Evolutionary conservation across 768 basidiomycete species (phyloP).

Genomic region (Leccinum disarticulatum): DNA sequence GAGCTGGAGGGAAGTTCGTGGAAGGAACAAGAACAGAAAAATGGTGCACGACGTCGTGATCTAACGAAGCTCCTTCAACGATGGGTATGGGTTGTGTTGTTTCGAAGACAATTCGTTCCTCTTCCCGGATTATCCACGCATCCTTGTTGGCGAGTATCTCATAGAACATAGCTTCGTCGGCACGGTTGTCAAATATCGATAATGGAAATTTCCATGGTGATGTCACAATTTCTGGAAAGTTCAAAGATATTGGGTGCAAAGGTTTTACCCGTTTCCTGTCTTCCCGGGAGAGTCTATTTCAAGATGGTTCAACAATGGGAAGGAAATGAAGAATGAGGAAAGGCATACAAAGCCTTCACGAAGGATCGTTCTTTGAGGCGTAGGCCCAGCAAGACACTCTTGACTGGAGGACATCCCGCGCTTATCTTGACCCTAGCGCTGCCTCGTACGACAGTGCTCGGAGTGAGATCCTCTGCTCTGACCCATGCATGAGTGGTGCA

Average conservation of each 20-base stretch:
- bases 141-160: conserved; percentile 9
- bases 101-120: conserved; percentile 21
- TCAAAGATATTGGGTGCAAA: neutral
- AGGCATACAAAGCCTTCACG: conserved; percentile 13
- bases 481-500: conserved; percentile 18
- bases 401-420: conserved; percentile 10
- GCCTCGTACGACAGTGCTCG: conserved; percentile 10
- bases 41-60: conserved; percentile 4
- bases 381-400: conserved; percentile 9
- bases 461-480: conserved; percentile 21
- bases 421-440: conserved; percentile 19
- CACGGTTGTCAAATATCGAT: neutral
- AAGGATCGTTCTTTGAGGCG: conserved; percentile 24
- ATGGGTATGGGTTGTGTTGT: conserved; percentile 6
- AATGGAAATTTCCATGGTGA: neutral
- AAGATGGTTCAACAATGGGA: neutral
- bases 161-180: neutral
- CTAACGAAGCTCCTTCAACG: neutral
- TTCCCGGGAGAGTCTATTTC: conserved; percentile 6
- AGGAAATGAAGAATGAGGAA: neutral
- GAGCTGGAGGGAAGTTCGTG: conserved; percentile 21
- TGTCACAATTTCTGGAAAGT: neutral
- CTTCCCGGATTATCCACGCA: conserved; percentile 18
- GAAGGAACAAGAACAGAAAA: conserved; percentile 21
- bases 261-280: neutral